Conservation (phyloP, 148 eudicot genomes). For the Nyssa sinensis region DNA sequence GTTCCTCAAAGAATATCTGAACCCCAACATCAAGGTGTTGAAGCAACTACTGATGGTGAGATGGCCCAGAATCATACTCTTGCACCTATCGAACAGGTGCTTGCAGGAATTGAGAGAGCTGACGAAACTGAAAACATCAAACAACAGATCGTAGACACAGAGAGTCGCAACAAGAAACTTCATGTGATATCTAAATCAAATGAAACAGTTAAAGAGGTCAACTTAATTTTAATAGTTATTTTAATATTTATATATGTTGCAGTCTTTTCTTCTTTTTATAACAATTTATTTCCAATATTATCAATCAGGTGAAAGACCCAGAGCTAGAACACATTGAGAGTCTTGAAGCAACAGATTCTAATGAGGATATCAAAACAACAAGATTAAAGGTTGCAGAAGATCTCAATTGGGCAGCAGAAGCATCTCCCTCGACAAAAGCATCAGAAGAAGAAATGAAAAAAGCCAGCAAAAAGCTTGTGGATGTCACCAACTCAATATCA, state of each 20-base stretch:
- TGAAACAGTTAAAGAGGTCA: conserved; percentile 14
- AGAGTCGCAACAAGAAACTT: background rate
- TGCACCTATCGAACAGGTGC: too few relatives aligned
- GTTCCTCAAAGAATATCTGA: conserved; percentile 8
- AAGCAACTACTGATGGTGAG: background rate
- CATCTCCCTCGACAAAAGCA: too few relatives aligned
- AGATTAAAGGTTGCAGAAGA: too few relatives aligned
- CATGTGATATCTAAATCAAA: background rate
- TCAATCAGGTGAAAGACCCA: too few relatives aligned
- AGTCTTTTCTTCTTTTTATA: background rate
- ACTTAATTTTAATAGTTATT: background rate
- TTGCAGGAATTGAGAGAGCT: background rate
- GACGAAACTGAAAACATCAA: conserved; percentile 2
- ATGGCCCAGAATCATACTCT: background rate
- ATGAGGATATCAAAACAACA: too few relatives aligned
- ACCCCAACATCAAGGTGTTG: background rate
- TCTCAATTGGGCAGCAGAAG: too few relatives aligned
- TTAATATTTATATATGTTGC: background rate
- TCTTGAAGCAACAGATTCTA: too few relatives aligned
- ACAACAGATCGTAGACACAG: background rate
- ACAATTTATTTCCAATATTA: background rate
- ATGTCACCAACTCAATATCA: background rate
- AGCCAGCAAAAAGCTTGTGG: background rate
- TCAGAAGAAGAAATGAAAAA: background rate
- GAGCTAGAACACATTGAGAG: too few relatives aligned